Evolutionary conservation across 306 rosid genomes (phyloP).

Genomic region (Mimosa pudica): DNA sequence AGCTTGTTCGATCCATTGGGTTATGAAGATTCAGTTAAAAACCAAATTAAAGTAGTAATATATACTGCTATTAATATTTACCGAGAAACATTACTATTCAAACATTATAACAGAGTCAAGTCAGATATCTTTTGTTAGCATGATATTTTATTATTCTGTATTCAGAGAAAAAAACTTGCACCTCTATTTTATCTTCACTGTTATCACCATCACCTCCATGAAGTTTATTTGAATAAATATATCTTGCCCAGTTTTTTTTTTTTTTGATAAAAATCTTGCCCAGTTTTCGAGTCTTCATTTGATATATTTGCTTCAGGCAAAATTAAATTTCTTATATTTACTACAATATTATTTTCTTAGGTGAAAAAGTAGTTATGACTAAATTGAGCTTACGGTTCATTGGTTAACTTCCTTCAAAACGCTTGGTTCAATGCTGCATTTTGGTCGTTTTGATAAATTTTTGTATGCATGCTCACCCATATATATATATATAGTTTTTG

Average conservation of each 20-base stretch:
- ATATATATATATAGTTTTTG: background rate
- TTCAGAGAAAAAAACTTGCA: background rate
- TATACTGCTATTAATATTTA: too few species aligned
- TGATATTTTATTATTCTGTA: too few species aligned
- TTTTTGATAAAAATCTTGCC: too few species aligned
- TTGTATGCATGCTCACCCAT: background rate
- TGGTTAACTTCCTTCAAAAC: constrained; percentile 16
- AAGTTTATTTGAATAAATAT: too few species aligned
- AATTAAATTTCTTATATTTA: too few species aligned
- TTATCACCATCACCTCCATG: background rate
- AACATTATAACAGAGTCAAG: background rate
- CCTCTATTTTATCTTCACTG: background rate
- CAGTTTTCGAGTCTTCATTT: background rate
- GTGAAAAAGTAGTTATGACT: too few species aligned
- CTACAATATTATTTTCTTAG: too few species aligned
- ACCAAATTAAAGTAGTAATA: too few species aligned
- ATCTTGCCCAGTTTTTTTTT: background rate
- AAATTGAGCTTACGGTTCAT: background rate
- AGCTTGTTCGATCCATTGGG: background rate
- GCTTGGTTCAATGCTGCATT: background rate
- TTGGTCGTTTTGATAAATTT: constrained; percentile 35
- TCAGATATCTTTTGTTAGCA: too few species aligned
- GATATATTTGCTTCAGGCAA: background rate
- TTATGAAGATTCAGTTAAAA: too few species aligned
- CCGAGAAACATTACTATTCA: background rate